Base-by-base conservation (phyloP, 192 early-diverging fungal genomes). In the Borealophlyctis nickersoniae region DNA sequence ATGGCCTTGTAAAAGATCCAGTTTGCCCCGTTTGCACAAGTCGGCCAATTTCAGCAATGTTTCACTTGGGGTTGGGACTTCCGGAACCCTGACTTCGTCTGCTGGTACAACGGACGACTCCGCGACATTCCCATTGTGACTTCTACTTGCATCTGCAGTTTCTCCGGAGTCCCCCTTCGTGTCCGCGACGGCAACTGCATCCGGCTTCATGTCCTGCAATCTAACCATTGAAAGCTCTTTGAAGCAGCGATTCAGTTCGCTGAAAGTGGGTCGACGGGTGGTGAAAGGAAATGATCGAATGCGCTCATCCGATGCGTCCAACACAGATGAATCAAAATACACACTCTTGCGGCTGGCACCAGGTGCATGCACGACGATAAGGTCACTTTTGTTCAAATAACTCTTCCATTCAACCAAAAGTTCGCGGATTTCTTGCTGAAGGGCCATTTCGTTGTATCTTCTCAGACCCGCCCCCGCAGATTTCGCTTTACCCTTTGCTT, bases 391-490 rank as follows among this genome's bases (percentile, higher is more conserved):
- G 4, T 74, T 64, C 32, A 99, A 71, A 59, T 85, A 73, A 22
- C 70, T 54, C 26, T 72, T 79, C 96, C 96, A 99, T 22, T 82
- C 71, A 1, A 56, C 62, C 31, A 97, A 50, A 0, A 95, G 68
- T 26, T 82, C 80, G 19, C 86, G 78, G n/a, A 98, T 83, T 29
- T 98, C 95, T 36, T 86, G 74, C 65, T 73, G 51, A 23, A 67
- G 29, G 0, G 16, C 3, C 36, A 7, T 81, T 65, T 99, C 95
- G 71, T 99, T 97, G 74, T 95, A 88, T 64, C 92, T 75, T 34
- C 96, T 79, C 49, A 99, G 81, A 50, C 86, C 84, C 0, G 96
- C 90, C 39, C 96, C 96, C 3, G 94, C 96, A 26, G 92, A 86
- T 65, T 91, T 84, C 26, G 92, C 84, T 26, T 82, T 70, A 31